Conservation (phyloP, 2,329 filamentous ascomycete species). For the Cordyceps militaris region DNA sequence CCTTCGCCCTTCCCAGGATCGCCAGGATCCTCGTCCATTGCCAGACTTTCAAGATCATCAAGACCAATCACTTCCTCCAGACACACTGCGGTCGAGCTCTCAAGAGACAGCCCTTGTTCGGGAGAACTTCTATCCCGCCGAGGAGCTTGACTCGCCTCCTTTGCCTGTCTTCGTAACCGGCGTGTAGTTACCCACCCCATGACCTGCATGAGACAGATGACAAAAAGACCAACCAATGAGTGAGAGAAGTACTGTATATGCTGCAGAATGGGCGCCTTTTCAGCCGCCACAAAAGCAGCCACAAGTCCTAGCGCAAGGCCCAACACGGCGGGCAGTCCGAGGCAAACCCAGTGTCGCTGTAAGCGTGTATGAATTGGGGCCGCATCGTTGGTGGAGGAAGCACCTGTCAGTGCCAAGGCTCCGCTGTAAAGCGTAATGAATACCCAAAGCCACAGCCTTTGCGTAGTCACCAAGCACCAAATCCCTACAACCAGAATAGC, state of each 20-base stretch:
- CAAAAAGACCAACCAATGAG: background rate
- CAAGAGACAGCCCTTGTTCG: background rate
- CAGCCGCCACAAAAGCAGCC: background rate
- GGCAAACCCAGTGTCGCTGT: background rate
- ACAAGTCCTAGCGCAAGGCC: background rate
- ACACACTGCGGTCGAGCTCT: background rate
- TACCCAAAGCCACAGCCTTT: background rate
- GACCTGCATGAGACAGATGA: background rate
- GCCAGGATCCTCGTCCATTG: background rate
- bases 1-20: background rate
- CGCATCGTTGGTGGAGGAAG: background rate
- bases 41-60: background rate
- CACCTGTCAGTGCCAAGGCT: background rate
- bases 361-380: background rate
- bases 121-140: background rate
- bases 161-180: background rate
- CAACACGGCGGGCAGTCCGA: background rate
- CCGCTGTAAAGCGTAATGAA: background rate
- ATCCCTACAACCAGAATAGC: background rate
- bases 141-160: background rate
- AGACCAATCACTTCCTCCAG: background rate
- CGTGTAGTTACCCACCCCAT: background rate
- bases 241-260: background rate
- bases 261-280: background rate
- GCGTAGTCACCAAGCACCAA: background rate